A percentile compares a stretch with the other conserved stretches of the same genome.
Conservation (phyloP, 2,329 filamentous ascomycete genomes). For the Epichloe aotearoae region DNA sequence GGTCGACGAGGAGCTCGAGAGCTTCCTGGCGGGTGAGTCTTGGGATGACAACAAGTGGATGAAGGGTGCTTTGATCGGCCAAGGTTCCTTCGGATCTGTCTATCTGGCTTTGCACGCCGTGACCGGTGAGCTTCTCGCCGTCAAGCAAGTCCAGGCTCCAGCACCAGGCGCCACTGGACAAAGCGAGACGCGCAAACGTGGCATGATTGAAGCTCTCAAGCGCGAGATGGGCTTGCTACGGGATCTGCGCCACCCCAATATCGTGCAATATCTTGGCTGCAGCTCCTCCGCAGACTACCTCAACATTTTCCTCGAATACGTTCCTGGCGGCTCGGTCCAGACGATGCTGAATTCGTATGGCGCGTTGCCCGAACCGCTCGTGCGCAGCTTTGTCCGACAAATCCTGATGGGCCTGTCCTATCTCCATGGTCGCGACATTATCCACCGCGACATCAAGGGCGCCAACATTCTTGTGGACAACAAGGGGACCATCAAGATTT, state of each 20-base stretch:
- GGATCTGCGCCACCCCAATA: slow-evolving; percentile 90
- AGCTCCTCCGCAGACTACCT: slow-evolving; percentile 82
- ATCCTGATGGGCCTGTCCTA: slow-evolving; percentile 89
- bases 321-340: slow-evolving; percentile 91
- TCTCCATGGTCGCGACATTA: slow-evolving; percentile 87
- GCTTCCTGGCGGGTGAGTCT: slow-evolving; percentile 82
- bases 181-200: slow-evolving; percentile 84
- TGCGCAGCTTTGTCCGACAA: slow-evolving; percentile 92
- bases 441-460: slow-evolving; percentile 97
- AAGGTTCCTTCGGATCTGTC: slow-evolving; percentile 92
- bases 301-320: slow-evolving; percentile 99
- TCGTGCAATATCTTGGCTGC: slow-evolving; percentile 94
- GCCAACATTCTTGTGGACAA: slow-evolving; percentile 98
- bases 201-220: slow-evolving; percentile 95
- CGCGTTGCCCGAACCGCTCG: slow-evolving; percentile 80
- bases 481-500: slow-evolving; percentile 98
- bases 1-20: slow-evolving; percentile 74
- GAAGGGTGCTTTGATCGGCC: slow-evolving; percentile 94
- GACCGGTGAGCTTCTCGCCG: slow-evolving; percentile 92
- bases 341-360: slow-evolving; percentile 99
- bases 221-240: slow-evolving; percentile 90
- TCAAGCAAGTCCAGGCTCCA: slow-evolving; percentile 94
- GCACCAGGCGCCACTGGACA: slow-evolving; percentile 63
- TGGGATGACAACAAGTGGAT: slow-evolving; percentile 99
- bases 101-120: slow-evolving; percentile 91